These are phyloP conservation scores for Scedosporium minutisporum DNA, from an alignment of 2,329 filamentous ascomycete species.

Conservation along the genomic window DNA sequence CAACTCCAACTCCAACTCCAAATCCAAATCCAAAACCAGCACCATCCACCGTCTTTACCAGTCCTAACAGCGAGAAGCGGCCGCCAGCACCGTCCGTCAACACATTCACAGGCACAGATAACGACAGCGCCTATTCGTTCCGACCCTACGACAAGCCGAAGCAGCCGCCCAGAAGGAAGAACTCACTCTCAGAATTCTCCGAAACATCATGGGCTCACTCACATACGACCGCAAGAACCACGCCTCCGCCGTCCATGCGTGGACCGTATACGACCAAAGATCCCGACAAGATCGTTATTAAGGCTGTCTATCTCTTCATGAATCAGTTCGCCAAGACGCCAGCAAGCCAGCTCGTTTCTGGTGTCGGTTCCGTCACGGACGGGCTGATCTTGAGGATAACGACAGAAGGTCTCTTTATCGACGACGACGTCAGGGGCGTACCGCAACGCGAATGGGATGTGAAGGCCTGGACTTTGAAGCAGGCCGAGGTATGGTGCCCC, in stretches of 20 bases:
- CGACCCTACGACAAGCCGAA: slow-evolving; percentile 67
- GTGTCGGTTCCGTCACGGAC: slow-evolving; percentile 78
- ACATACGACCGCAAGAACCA: slow-evolving; percentile 72
- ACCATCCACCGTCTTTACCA: slow-evolving; percentile 16
- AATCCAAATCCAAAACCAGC: slow-evolving; percentile 8
- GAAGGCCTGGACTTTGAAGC: slow-evolving; percentile 94
- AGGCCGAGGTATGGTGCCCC: slow-evolving; percentile 79
- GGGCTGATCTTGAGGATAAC: slow-evolving; percentile 86
- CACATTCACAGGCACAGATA: slow-evolving; percentile 51
- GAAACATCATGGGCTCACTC: slow-evolving; percentile 83
- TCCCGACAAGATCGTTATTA: slow-evolving; percentile 92
- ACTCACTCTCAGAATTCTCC: slow-evolving; percentile 49
- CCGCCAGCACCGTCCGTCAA: slow-evolving; percentile 41
- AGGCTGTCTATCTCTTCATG: slow-evolving; percentile 86
- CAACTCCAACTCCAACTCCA: neutral
- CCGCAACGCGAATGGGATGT: slow-evolving; percentile 98
- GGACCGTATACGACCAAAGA: slow-evolving; percentile 79
- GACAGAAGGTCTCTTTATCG: slow-evolving; percentile 91
- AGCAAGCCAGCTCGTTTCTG: slow-evolving; percentile 78
- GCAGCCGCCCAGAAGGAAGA: slow-evolving; percentile 46
- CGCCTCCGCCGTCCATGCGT: slow-evolving; percentile 69
- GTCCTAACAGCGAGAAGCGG: slow-evolving; percentile 15
- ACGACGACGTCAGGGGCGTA: slow-evolving; percentile 84
- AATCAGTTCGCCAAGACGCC: slow-evolving; percentile 84
- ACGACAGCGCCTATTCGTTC: slow-evolving; percentile 59